Evolutionary conservation across 352 stramenopile genomes (phyloP), one percentile per base, ranked within the genome.

Genomic region (Phytopythium vexans): DNA sequence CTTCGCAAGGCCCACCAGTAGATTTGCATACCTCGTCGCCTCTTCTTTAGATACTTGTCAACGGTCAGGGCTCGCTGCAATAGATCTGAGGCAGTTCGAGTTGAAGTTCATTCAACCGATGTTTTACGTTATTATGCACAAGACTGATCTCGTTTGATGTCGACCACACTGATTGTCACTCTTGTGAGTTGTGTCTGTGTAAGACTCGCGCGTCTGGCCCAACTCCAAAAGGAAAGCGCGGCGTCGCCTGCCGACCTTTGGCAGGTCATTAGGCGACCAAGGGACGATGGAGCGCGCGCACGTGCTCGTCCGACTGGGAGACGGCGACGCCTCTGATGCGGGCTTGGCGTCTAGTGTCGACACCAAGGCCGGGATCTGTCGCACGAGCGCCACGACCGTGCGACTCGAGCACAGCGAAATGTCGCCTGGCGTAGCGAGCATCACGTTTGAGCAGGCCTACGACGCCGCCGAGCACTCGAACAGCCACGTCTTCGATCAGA

Each of bases 341-440:
- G 49, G 37, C 3, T 39, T 61, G 32, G 39, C 21, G n/a, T 43
- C 3, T 27, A n/a, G 8, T n/a, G 6, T 15, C 6, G 12, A 43
- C 21, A 27, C 21, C 12, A 10, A 15, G 21, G 16, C 16, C 8
- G 78, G 77, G n/a, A 67, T 92, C 16, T 68, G 71, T 37, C 70
- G 74, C 39, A 87, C 75, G 5, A 87, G 79, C 52, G 52, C 74
- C 33, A 82, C 72, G 14, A 83, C 68, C 41, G 73, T 90, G 44
- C 77, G 81, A 0, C 44, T 93, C 27, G 80, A 93, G 62, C 74
- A 89, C 69, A 89, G 80, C 54, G 73, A 79, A 15, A 82, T 91
- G 74, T 89, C 77, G 35, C 78, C 80, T 0, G 77, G 80, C 12
- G 78, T 90, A 36, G 77, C 82, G 33, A 89, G 70, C 48, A 88